Conservation (phyloP, 352 stramenopile genomes). For the Thalassiosira exigua region DNA sequence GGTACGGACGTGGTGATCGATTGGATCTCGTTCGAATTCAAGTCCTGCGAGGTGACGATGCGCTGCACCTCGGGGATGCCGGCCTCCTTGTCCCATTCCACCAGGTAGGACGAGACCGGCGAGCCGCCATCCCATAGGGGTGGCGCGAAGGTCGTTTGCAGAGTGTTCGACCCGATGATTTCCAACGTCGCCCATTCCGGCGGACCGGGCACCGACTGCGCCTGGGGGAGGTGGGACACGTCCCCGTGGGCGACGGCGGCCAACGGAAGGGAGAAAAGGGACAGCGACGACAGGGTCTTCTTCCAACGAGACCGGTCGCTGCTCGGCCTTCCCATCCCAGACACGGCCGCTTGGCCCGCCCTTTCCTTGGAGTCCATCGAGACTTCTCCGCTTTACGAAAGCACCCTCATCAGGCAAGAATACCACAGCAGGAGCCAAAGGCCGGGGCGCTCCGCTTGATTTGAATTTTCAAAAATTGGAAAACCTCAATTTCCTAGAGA, state of each 20-base stretch:
- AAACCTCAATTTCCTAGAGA: too few species aligned
- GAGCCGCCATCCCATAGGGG: conserved; percentile 85
- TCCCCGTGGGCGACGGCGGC: conserved; percentile 1
- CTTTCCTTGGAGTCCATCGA: not conserved
- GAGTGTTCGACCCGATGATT: conserved; percentile 84
- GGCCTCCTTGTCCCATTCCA: conserved; percentile 43
- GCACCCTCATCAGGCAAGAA: too few species aligned
- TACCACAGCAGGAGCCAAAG: too few species aligned
- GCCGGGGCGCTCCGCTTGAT: too few species aligned
- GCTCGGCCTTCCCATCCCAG: not conserved
- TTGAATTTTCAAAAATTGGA: too few species aligned
- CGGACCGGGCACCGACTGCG: conserved; percentile 42
- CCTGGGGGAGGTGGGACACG: not conserved
- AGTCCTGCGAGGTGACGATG: conserved; percentile 85
- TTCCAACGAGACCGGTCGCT: not conserved
- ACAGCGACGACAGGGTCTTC: not conserved
- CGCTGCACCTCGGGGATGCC: conserved; percentile 47
- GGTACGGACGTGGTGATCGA: conserved; percentile 88
- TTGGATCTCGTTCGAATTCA: conserved; percentile 93
- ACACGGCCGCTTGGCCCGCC: not conserved
- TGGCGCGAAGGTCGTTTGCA: conserved; percentile 86
- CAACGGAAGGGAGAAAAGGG: not conserved
- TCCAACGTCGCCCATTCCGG: conserved; percentile 53
- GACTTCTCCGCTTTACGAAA: too few species aligned
- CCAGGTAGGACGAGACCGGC: conserved; percentile 73